Base-by-base conservation (phyloP, 2,329 filamentous ascomycete genomes). In the Cordyceps farinosa region DNA sequence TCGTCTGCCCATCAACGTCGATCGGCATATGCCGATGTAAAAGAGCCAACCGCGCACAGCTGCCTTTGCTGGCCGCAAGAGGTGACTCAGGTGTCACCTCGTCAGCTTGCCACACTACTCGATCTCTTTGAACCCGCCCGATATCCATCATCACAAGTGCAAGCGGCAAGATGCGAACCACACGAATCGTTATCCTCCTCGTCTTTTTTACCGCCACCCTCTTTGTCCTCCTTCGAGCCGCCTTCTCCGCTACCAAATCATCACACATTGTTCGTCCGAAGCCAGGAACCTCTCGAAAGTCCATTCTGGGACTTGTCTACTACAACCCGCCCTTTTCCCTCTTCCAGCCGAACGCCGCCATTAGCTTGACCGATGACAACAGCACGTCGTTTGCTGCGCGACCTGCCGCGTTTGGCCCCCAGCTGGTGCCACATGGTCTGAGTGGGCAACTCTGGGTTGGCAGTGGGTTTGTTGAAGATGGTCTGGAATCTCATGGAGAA, bases 321-420 rank as follows among this genome's bases (percentile, higher is more conserved):
- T 90, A 91, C 75, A 87, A 87, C 64, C 82, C 87, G 5, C 89
- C 93, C 1, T 91, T 93, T 67, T 92, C 91, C 27, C 86, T 99
- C 29, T 99, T 99, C 74, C 93, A 94, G 5, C 93, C 93, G 3
- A 97, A 95, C 67, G 95, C 95, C 54, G 90, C 96, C 70, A 97
- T 99, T 74, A 97, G 91, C 75, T 84, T 99, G 66, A 97, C 93
- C 71, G 92, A 98, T 76, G 95, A 99, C 77, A 99, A 99, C 76
- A 97, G 92, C 69, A 99, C 95, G 13, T 96, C 96, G 69, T 99
- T 99, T 78, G 83, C 96, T 62, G 93, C 95, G 50, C 85, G 95
- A 55, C 95, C 95, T 65, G 95, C 95, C 60, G 93, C 92, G 45
- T 99, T 98, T 77, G 95, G 95, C 0, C 92, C 95, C 5, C 79